Evolutionary conservation across 306 rosid species (phyloP).

Genomic region (Gynostemma pentaphyllum): DNA sequence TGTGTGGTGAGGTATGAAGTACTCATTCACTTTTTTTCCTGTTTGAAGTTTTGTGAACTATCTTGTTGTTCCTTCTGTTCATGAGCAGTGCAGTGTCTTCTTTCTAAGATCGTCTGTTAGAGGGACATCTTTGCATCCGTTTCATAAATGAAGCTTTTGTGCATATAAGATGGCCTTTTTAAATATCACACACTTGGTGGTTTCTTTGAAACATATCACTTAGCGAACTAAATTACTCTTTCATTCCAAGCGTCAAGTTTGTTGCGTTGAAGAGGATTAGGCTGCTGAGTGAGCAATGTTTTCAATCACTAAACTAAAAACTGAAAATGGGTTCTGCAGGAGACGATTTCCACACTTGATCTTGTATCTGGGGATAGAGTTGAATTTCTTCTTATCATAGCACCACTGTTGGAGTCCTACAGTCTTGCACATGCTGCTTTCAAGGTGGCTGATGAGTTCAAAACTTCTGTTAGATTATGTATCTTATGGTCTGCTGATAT

Average conservation of each 20-base stretch:
- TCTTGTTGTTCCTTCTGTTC: neutral
- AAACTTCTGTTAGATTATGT: constrained; percentile 40
- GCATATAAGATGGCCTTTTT: neutral
- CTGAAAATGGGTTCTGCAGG: constrained; percentile 22
- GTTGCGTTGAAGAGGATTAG: neutral
- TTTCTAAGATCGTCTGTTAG: no score
- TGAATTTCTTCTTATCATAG: constrained; percentile 67
- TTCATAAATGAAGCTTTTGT: neutral
- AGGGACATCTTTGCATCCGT: no score
- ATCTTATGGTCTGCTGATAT: constrained; percentile 51
- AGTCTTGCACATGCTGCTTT: constrained; percentile 50
- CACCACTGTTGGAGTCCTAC: constrained; percentile 44
- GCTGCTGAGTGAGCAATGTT: neutral
- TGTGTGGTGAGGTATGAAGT: constrained; percentile 37
- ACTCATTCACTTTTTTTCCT: neutral
- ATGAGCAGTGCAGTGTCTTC: no score
- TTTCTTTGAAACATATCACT: neutral
- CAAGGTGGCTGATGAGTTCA: constrained; percentile 49
- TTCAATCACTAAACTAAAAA: neutral
- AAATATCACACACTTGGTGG: neutral
- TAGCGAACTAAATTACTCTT: neutral
- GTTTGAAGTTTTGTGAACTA: neutral
- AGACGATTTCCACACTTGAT: constrained; percentile 53
- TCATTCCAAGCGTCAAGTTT: neutral
- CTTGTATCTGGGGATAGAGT: constrained; percentile 54